Evolutionary conservation across 305 asterid species (phyloP), one percentile per base, ranked within the genome.

Genomic region (Solanum aculeatissimum): DNA sequence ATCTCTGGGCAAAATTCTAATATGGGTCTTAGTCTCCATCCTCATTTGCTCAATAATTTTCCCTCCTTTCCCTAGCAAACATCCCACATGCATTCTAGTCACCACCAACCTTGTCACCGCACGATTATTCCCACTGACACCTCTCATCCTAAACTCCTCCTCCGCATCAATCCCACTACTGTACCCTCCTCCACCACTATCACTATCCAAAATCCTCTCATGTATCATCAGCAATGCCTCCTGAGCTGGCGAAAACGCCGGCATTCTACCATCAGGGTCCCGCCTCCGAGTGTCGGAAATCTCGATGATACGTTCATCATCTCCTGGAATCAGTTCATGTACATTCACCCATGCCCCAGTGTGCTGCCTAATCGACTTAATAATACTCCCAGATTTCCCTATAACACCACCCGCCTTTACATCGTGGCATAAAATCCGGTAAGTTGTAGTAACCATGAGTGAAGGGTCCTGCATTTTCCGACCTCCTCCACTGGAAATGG

Each of bases 341-440:
- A 95, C 96, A 84, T 95, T 95, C 88, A 96, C 89, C 97, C 97
- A 92, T 78, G 99, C 98, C 27, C 99, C 99, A 0, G 98, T 96
- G 68, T 92, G 98, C 90, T 94, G 95, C 88, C 98, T 93, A 83
- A 96, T 95, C 43, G 97, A 85, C 91, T 92, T 95, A 55, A 96
- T 92, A 32, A 96, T 94, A 68, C 98, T 92, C 66, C 97, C 98
- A 0, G 97, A 94, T 84, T 94, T 96, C 85, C 99, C 99, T 87
- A 96, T 96, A 72, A 96, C 99, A 16, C 99, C 97, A 10, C 98
- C 99, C 0, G 93, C 98, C 88, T 94, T 96, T 53, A 89, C 90
- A 68, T 96, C 98, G 80, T 92, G 97, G 68, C 98, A 96, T 69
- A 95, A 71, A 83, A 95, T 94, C 82, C 98, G 91, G 78, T 93